These are phyloP conservation scores for Casuarina cunninghamiana DNA, from an alignment of 306 rosid species.

Conservation along the genomic window DNA sequence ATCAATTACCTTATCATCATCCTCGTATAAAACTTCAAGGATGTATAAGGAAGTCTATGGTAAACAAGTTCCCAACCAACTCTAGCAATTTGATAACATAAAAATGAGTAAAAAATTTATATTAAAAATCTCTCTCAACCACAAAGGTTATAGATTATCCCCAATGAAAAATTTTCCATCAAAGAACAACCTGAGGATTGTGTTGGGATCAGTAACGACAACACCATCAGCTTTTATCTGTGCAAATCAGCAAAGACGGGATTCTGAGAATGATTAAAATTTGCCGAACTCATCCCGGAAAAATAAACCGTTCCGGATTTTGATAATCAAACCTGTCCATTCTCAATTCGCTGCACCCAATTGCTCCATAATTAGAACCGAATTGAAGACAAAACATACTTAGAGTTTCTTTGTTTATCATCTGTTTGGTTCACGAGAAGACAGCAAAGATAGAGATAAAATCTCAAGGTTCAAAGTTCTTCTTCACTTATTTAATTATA, in stretches of 20 bases:
- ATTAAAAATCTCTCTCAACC: constrained; percentile 8
- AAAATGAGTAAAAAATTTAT: constrained; percentile 1
- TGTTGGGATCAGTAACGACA: constrained; percentile 60
- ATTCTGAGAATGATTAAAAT: constrained; percentile 25
- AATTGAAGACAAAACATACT: background rate
- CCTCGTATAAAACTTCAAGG: constrained; percentile 69
- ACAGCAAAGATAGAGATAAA: background rate
- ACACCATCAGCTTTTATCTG: constrained; percentile 68
- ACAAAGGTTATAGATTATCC: background rate
- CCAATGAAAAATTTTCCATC: constrained; percentile 3
- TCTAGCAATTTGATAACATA: constrained; percentile 33
- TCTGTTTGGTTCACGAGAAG: background rate
- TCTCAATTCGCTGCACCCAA: constrained; percentile 87
- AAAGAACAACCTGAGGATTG: constrained; percentile 58
- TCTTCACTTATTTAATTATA: no score
- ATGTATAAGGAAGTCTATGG: constrained; percentile 70
- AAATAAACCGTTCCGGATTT: constrained; percentile 17
- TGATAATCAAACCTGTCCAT: constrained; percentile 63
- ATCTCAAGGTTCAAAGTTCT: background rate
- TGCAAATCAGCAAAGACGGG: constrained; percentile 30
- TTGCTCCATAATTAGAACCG: constrained; percentile 47
- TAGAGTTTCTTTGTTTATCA: background rate
- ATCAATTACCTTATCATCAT: constrained; percentile 64
- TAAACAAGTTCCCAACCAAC: constrained; percentile 66
- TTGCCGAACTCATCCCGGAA: constrained; percentile 9